A percentile compares a stretch with the other conserved stretches of the same genome.
These are phyloP conservation scores for Coemansia sp. DNA, from an alignment of 192 early-diverging fungal species.

Conservation along the genomic window DNA sequence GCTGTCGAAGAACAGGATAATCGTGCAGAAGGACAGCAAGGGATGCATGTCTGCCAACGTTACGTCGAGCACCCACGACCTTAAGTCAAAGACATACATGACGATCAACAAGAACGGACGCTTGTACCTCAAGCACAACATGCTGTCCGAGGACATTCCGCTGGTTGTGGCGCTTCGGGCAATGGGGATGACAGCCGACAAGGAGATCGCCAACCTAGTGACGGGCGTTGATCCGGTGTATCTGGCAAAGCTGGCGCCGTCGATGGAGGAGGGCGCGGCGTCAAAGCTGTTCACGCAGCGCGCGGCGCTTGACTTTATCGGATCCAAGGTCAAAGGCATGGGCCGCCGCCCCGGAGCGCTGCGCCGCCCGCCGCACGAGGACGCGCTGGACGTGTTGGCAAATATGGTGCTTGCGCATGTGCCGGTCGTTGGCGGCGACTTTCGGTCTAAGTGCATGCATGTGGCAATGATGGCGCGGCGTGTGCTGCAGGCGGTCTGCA, in stretches of 20 bases:
- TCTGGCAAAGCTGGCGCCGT: slow-evolving; percentile 79
- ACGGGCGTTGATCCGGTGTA: slow-evolving; percentile 83
- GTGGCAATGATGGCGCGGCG: slow-evolving; percentile 92
- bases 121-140: slow-evolving; percentile 89
- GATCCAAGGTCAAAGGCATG: slow-evolving; percentile 68
- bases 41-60: slow-evolving; percentile 82
- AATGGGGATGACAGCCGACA: slow-evolving; percentile 92
- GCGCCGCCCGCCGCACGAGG: slow-evolving; percentile 68
- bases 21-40: slow-evolving; percentile 84
- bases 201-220: slow-evolving; percentile 92
- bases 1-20: slow-evolving; percentile 97
- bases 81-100: slow-evolving; percentile 91
- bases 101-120: slow-evolving; percentile 57
- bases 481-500: slow-evolving; percentile 81
- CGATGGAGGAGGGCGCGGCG: slow-evolving; percentile 80
- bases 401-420: slow-evolving; percentile 88
- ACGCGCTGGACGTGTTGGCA: slow-evolving; percentile 83
- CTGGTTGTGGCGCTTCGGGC: slow-evolving; percentile 88
- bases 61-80: slow-evolving; percentile 87
- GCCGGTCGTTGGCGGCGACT: slow-evolving; percentile 84
- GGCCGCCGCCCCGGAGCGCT: slow-evolving; percentile 57
- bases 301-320: slow-evolving; percentile 89
- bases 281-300: slow-evolving; percentile 83
- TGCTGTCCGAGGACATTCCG: slow-evolving; percentile 82
- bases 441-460: slow-evolving; percentile 89